phyloP scores from a whole-genome alignment of 1,284 basidiomycete genomes.

The Sphaerobolus stellatus region DNA sequence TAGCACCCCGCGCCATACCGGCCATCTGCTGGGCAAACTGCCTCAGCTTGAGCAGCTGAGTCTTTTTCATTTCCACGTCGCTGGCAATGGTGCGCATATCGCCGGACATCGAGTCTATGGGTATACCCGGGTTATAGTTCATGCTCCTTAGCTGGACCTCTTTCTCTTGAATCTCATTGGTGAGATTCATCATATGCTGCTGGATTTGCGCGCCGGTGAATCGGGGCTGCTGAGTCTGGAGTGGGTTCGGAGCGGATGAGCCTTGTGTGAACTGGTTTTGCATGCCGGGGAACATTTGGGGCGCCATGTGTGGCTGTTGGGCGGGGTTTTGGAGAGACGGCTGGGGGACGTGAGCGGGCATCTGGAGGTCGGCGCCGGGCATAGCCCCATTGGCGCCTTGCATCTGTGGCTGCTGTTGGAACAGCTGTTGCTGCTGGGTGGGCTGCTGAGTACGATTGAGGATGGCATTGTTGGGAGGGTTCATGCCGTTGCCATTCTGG shows the following conservation, averaged over 20 bases:
- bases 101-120: not conserved
- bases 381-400: slow-evolving; percentile 1
- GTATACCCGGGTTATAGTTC: not conserved
- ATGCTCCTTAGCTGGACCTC: slow-evolving; percentile 1
- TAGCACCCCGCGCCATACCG: not conserved
- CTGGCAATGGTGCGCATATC: not conserved
- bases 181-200: not conserved
- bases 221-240: not conserved
- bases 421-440: not conserved
- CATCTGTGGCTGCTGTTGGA: slow-evolving; percentile 6
- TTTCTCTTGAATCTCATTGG: not conserved
- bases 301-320: slow-evolving; percentile 3
- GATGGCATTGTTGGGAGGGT: not conserved
- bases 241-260: not conserved
- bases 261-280: not conserved
- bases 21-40: not conserved
- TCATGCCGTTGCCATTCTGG: slow-evolving; percentile 19
- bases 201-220: not conserved
- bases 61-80: not conserved
- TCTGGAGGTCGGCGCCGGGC: not conserved
- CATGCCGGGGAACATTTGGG: slow-evolving; percentile 5
- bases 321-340: not conserved
- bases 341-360: not conserved
- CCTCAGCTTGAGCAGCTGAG: not conserved
- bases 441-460: slow-evolving; percentile 1